A percentile compares a stretch with the other conserved stretches of the same genome.
Evolutionary conservation across 2,329 filamentous ascomycete genomes (phyloP).

Genomic region (Aulographum hederae): DNA sequence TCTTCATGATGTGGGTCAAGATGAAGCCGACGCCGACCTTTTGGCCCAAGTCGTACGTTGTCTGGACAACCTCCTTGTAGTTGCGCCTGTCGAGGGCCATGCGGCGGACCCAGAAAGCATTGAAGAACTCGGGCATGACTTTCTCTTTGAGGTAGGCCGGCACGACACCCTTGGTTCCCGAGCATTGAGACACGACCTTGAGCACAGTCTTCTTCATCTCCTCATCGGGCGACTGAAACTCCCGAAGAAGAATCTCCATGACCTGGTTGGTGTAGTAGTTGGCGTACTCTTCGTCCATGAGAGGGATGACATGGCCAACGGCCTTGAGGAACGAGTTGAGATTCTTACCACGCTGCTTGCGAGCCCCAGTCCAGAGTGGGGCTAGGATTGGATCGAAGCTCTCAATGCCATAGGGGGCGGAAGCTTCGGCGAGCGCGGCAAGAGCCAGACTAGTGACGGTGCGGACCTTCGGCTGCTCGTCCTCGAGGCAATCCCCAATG

Average conservation of each 20-base stretch:
- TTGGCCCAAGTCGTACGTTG: constrained; percentile 88
- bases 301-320: constrained; percentile 91
- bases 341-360: constrained; percentile 92
- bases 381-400: constrained; percentile 97
- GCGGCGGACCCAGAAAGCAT: constrained; percentile 92
- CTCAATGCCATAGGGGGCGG: constrained; percentile 96
- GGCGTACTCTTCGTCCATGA: constrained; percentile 99
- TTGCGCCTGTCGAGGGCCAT: constrained; percentile 97
- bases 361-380: constrained; percentile 86
- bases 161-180: constrained; percentile 85
- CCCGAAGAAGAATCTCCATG: constrained; percentile 92
- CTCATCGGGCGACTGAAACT: constrained; percentile 93
- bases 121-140: constrained; percentile 92
- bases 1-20: constrained; percentile 77
- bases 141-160: constrained; percentile 89
- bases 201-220: constrained; percentile 99
- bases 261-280: constrained; percentile 98
- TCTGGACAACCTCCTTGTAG: constrained; percentile 95
- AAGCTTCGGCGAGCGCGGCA: constrained; percentile 84
- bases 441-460: constrained; percentile 93
- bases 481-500: constrained; percentile 87
- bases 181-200: constrained; percentile 92
- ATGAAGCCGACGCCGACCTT: constrained; percentile 98
- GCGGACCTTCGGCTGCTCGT: constrained; percentile 93
- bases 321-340: constrained; percentile 92